phyloP scores from a whole-genome alignment of 129 eudicot genomes.

The Lonicera japonica region DNA sequence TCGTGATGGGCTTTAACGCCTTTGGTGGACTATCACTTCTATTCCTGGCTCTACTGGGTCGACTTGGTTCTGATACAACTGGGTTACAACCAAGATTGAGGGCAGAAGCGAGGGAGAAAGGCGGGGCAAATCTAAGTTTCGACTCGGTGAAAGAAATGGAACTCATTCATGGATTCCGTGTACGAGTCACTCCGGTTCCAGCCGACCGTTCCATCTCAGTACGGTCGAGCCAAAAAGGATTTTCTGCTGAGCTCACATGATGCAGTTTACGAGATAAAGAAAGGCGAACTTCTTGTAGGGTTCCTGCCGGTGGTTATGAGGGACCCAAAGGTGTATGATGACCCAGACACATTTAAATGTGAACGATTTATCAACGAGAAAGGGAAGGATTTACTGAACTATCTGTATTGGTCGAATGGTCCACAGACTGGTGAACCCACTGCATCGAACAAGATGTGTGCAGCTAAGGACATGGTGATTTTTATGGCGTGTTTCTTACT shows the following conservation, averaged over 20 bases:
- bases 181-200: slow-evolving; percentile 42
- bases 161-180: slow-evolving; percentile 33
- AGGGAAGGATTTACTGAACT: slow-evolving; percentile 28
- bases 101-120: slow-evolving; percentile 30
- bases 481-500: slow-evolving; percentile 35
- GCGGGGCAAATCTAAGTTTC: slow-evolving; percentile 12
- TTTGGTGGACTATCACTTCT: slow-evolving; percentile 41
- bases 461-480: slow-evolving; percentile 40
- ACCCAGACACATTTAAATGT: slow-evolving; percentile 32
- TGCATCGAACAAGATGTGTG: slow-evolving; percentile 43
- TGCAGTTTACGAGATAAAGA: slow-evolving; percentile 39
- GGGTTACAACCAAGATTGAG: slow-evolving; percentile 25
- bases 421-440: slow-evolving; percentile 37
- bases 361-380: slow-evolving; percentile 31
- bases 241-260: slow-evolving; percentile 36
- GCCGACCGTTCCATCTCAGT: slow-evolving; percentile 46
- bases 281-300: slow-evolving; percentile 52
- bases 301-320: slow-evolving; percentile 48
- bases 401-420: slow-evolving; percentile 61
- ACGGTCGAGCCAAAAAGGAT: slow-evolving; percentile 41
- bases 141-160: slow-evolving; percentile 29
- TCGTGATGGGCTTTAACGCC: slow-evolving; percentile 50
- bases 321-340: slow-evolving; percentile 39
- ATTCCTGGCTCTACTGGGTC: slow-evolving; percentile 16
- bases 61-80: slow-evolving; percentile 17